These are phyloP conservation scores for Neofusicoccum umdonicola DNA, from an alignment of 2,329 filamentous ascomycete species.

Conservation along the genomic window DNA sequence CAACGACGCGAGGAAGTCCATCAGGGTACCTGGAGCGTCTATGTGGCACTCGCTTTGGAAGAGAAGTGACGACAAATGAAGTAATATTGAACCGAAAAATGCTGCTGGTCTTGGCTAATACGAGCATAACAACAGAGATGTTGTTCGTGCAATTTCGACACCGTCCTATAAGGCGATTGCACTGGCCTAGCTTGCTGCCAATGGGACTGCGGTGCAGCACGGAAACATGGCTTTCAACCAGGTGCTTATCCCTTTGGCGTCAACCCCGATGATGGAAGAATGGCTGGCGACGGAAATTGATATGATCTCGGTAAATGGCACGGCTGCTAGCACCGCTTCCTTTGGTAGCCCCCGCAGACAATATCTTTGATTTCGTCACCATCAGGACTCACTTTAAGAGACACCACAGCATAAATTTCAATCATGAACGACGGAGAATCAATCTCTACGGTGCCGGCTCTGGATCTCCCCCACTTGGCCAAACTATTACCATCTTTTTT, in stretches of 20 bases:
- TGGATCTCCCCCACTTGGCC: too few species aligned
- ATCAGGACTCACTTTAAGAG: too few species aligned
- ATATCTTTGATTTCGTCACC: too few species aligned
- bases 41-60: not conserved
- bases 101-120: not conserved
- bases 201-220: not conserved
- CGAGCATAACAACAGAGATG: too few species aligned
- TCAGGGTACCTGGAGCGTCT: not conserved
- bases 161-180: not conserved
- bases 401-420: too few species aligned
- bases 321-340: too few species aligned
- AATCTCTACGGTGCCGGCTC: too few species aligned
- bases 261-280: not conserved
- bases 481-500: too few species aligned
- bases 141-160: not conserved
- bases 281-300: not conserved
- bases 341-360: too few species aligned
- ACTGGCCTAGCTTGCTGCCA: not conserved
- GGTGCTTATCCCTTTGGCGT: not conserved
- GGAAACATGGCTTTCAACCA: not conserved
- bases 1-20: not conserved
- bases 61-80: not conserved
- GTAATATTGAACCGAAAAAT: not conserved
- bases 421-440: too few species aligned
- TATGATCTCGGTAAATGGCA: too few species aligned